phyloP scores from a whole-genome alignment of 1,284 basidiomycete genomes.

The Acaromyces ingoldii region DNA sequence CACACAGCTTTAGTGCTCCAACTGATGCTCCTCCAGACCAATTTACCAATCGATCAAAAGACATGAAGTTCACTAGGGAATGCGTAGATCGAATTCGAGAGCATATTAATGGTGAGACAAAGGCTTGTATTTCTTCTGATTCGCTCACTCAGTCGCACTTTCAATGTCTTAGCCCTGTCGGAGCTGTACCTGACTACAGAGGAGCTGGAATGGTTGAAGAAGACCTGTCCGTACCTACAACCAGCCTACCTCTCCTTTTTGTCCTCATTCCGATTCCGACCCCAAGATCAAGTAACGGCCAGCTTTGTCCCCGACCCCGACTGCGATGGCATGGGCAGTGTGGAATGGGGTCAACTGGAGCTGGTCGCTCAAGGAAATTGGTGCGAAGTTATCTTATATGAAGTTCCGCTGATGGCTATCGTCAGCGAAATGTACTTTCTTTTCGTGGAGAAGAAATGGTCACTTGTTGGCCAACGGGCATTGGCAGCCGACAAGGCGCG shows the following conservation, averaged over 20 bases:
- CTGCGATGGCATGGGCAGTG: constrained; percentile 49
- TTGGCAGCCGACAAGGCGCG: constrained; percentile 68
- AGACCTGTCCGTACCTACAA: constrained; percentile 72
- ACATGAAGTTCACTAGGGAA: constrained; percentile 66
- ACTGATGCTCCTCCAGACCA: constrained; percentile 53
- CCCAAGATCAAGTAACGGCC: constrained; percentile 68
- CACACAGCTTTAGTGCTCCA: neutral
- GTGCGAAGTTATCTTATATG: constrained; percentile 89
- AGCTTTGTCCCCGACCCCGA: constrained; percentile 59
- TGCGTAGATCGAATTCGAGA: constrained; percentile 65
- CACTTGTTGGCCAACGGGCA: constrained; percentile 63
- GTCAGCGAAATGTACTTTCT: constrained; percentile 72
- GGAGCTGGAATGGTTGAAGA: constrained; percentile 68
- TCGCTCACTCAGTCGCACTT: no score
- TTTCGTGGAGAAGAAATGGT: constrained; percentile 74
- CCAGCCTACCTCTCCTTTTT: constrained; percentile 74
- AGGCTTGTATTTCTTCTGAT: neutral
- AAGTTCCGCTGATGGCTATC: constrained; percentile 88
- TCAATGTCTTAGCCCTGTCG: constrained; percentile 68
- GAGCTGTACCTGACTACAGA: constrained; percentile 61
- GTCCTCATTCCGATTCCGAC: constrained; percentile 66
- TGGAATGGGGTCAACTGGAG: constrained; percentile 67
- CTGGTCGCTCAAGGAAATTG: constrained; percentile 74
- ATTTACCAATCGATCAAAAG: constrained; percentile 77
- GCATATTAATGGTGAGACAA: constrained; percentile 58